phyloP scores from a whole-genome alignment of 768 basidiomycete species.

The Thelephora ganbajun region DNA sequence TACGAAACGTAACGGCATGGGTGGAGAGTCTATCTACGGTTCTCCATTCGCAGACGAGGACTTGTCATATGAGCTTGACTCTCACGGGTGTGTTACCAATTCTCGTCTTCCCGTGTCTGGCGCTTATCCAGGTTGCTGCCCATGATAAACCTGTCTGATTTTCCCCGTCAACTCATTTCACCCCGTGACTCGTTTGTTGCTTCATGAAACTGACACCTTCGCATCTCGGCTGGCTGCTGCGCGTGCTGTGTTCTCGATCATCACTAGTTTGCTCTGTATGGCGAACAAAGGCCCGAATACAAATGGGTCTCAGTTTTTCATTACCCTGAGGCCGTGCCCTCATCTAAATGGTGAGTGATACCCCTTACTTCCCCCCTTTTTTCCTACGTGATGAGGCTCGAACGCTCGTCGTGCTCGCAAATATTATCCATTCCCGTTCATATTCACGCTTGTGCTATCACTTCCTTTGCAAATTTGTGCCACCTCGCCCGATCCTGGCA shows the following conservation, averaged over 20 bases:
- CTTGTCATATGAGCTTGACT: slow-evolving; percentile 44
- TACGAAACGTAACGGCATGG: slow-evolving; percentile 64
- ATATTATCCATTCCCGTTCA: neutral
- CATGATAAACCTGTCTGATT: neutral
- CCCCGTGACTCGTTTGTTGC: no score
- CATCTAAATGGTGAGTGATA: slow-evolving; percentile 51
- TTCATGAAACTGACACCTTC: neutral
- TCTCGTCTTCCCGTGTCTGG: no score
- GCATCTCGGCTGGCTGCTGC: neutral
- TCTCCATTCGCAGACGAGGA: slow-evolving; percentile 69
- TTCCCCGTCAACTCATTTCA: no score
- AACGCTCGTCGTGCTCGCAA: neutral
- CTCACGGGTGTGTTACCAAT: slow-evolving; percentile 36
- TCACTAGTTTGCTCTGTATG: slow-evolving; percentile 73
- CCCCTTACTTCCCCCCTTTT: slow-evolving; percentile 20
- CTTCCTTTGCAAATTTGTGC: slow-evolving; percentile 16
- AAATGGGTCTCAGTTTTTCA: slow-evolving; percentile 79
- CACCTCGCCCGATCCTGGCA: slow-evolving; percentile 13
- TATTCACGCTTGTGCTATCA: neutral
- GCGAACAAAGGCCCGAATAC: slow-evolving; percentile 78
- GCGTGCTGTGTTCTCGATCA: neutral
- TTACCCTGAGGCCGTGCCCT: slow-evolving; percentile 63
- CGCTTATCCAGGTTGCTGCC: no score
- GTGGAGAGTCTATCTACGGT: slow-evolving; percentile 76
- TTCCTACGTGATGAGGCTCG: neutral